Conservation (phyloP, 2,329 filamentous ascomycete genomes). For the Xenoacremonium recifei region DNA sequence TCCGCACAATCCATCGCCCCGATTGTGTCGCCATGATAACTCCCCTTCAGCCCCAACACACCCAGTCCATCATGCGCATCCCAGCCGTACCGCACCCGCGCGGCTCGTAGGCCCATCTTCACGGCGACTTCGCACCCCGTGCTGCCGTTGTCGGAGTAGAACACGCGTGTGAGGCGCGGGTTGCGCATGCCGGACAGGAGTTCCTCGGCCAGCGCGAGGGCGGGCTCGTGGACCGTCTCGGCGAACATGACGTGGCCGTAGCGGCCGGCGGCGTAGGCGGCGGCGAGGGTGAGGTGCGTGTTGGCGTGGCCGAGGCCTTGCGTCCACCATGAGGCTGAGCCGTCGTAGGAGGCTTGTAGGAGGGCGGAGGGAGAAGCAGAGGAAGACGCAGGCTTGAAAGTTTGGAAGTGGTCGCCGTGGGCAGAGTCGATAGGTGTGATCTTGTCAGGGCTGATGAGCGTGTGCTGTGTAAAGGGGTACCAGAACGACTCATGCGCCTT, state of each 20-base stretch:
- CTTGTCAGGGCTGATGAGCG: conserved; percentile 55
- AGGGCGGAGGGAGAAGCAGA: conserved; percentile 5
- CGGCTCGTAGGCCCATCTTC: conserved; percentile 78
- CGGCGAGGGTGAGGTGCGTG: conserved; percentile 67
- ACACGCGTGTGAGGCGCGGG: conserved; percentile 66
- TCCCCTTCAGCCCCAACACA: conserved; percentile 73
- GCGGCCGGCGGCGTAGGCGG: conserved; percentile 76
- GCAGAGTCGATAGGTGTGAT: conserved; percentile 80
- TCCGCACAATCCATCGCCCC: conserved; percentile 85
- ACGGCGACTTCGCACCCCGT: conserved; percentile 81
- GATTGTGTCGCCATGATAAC: conserved; percentile 86
- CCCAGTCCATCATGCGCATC: conserved; percentile 56
- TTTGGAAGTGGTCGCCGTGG: conserved; percentile 75
- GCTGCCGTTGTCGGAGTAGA: conserved; percentile 82
- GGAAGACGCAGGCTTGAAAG: conserved; percentile 24
- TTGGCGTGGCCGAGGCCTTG: conserved; percentile 83
- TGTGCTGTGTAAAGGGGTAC: conserved; percentile 87
- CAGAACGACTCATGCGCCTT: conserved; percentile 68
- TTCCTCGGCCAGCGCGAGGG: conserved; percentile 64
- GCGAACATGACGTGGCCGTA: conserved; percentile 92
- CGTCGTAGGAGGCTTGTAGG: conserved; percentile 66
- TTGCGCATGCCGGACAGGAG: conserved; percentile 62
- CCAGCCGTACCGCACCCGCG: conserved; percentile 67
- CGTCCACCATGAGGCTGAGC: conserved; percentile 89
- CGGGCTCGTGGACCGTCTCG: conserved; percentile 75